Evolutionary conservation across 768 basidiomycete genomes (phyloP).

Genomic region (Lactarius sp.): DNA sequence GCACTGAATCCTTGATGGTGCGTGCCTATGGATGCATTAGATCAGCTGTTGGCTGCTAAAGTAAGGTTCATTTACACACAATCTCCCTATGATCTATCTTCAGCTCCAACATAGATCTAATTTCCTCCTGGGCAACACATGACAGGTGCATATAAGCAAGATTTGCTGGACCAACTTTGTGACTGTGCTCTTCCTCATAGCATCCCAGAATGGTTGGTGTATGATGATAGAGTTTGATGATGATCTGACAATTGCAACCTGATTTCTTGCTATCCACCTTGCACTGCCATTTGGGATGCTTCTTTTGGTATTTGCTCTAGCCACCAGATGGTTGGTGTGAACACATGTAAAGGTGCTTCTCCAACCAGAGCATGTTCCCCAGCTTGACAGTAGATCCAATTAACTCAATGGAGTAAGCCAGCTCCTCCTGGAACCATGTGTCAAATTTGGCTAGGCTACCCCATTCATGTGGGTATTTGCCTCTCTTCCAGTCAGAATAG

Average conservation of each 20-base stretch:
- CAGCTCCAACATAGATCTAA: neutral
- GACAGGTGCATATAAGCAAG: too few relatives aligned
- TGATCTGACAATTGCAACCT: neutral
- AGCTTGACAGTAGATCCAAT: neutral
- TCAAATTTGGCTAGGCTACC: too few relatives aligned
- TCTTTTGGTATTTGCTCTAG: too few relatives aligned
- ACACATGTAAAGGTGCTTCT: neutral
- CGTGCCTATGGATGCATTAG: neutral
- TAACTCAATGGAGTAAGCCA: neutral
- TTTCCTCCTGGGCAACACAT: neutral
- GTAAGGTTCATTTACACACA: too few relatives aligned
- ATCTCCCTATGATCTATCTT: neutral
- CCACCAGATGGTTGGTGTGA: neutral
- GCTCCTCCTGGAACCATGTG: neutral
- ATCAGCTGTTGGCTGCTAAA: neutral
- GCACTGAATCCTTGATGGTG: neutral
- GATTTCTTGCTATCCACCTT: neutral
- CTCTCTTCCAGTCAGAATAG: too few relatives aligned
- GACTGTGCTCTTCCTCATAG: too few relatives aligned
- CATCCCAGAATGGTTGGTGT: too few relatives aligned
- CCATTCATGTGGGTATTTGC: neutral
- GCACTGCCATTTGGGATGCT: neutral
- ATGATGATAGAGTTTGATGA: too few relatives aligned
- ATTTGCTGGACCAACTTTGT: too few relatives aligned
- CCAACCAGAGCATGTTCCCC: too few relatives aligned